A percentile compares a stretch with the other conserved stretches of the same genome.
Evolutionary conservation across 306 rosid genomes (phyloP).

Genomic region (Crotalaria pallida): DNA sequence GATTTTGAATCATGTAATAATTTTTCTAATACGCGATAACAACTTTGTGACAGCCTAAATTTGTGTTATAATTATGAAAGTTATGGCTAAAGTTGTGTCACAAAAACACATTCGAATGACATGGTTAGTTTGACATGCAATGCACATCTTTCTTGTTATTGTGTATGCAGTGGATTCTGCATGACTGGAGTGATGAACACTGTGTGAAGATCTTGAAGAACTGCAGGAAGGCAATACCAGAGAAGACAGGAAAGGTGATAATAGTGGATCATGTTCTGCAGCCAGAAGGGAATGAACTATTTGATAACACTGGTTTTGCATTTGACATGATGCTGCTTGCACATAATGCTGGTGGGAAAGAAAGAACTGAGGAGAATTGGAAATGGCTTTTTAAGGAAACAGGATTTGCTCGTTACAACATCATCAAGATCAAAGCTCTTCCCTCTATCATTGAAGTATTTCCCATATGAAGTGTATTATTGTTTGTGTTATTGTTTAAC

Average conservation of each 20-base stretch:
- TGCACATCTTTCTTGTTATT: not conserved
- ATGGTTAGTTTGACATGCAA: not conserved
- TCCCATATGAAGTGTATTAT: slow-evolving; percentile 15
- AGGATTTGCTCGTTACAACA: slow-evolving; percentile 44
- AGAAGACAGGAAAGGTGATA: slow-evolving; percentile 42
- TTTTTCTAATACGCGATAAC: no score
- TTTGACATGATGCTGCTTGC: slow-evolving; percentile 55
- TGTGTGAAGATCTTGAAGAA: slow-evolving; percentile 47
- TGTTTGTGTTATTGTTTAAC: not conserved
- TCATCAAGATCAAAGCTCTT: slow-evolving; percentile 44
- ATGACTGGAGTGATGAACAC: slow-evolving; percentile 63
- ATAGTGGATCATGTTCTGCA: slow-evolving; percentile 42
- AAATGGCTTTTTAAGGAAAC: slow-evolving; percentile 35
- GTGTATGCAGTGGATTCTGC: slow-evolving; percentile 51
- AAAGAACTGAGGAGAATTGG: slow-evolving; percentile 56
- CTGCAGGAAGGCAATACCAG: slow-evolving; percentile 44
- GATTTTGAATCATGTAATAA: no score
- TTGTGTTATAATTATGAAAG: no score
- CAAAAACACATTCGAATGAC: no score
- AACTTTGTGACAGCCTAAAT: no score
- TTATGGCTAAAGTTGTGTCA: no score
- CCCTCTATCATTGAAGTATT: slow-evolving; percentile 41
- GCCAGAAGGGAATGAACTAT: slow-evolving; percentile 32
- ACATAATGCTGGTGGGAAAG: slow-evolving; percentile 39
- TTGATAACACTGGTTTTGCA: slow-evolving; percentile 29